phyloP scores from a whole-genome alignment of 352 stramenopile species.

The Pythium phragmiticola region DNA sequence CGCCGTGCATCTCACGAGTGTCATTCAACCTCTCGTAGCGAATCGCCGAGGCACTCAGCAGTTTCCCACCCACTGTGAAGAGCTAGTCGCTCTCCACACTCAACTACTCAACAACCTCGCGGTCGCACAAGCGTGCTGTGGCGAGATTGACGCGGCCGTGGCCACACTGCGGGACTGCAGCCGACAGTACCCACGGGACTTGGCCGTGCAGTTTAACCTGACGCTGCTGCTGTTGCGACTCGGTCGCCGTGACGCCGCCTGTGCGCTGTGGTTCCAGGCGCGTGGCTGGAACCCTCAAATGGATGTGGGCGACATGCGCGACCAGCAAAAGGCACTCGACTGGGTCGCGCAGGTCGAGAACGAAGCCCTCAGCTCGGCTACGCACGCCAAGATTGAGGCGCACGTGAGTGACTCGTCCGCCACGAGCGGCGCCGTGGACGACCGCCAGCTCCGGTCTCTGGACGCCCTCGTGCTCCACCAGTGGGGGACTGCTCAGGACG shows the following conservation, averaged over 20 bases:
- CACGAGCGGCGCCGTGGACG: constrained; percentile 28
- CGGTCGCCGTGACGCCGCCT: constrained; percentile 43
- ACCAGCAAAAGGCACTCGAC: constrained; percentile 26
- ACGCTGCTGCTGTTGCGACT: constrained; percentile 72
- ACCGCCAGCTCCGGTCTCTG: constrained; percentile 58
- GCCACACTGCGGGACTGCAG: constrained; percentile 43
- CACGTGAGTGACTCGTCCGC: constrained; percentile 41
- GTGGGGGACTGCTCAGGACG: constrained; percentile 40
- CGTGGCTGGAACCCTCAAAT: constrained; percentile 50
- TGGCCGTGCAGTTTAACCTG: constrained; percentile 70
- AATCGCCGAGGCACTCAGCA: background rate
- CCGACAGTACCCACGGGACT: constrained; percentile 37
- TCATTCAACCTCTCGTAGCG: constrained; percentile 34
- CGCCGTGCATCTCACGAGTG: constrained; percentile 35
- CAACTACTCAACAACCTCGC: constrained; percentile 82
- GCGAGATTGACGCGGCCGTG: constrained; percentile 38
- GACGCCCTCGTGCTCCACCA: constrained; percentile 59
- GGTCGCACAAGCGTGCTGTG: constrained; percentile 41
- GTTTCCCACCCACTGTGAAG: constrained; percentile 3
- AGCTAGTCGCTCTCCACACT: constrained; percentile 42
- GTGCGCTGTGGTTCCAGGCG: constrained; percentile 65
- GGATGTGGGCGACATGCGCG: constrained; percentile 25
- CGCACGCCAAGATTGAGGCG: constrained; percentile 1
- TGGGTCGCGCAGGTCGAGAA: constrained; percentile 26
- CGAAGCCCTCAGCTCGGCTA: constrained; percentile 18